Conservation (phyloP, 495 filamentous ascomycete genomes). For the Lepidopterella palustris region DNA sequence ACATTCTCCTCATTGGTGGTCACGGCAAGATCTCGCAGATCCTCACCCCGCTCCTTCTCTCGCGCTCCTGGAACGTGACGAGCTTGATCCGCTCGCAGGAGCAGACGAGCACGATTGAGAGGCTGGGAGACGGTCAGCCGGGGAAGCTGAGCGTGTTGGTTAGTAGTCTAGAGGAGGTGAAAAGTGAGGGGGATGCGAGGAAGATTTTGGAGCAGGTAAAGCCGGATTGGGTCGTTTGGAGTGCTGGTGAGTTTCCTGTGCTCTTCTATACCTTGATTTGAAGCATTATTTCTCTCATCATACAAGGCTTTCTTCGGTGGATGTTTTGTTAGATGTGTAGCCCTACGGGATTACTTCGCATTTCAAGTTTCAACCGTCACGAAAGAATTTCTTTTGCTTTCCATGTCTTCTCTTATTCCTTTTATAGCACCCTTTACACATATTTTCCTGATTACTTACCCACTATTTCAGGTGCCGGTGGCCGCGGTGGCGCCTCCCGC, state of each 20-base stretch:
- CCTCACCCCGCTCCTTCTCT: constrained; percentile 69
- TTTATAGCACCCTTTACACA: too few species aligned
- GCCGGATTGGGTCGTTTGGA: constrained; percentile 71
- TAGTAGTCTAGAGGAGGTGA: constrained; percentile 63
- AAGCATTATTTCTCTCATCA: too few species aligned
- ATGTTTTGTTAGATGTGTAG: too few species aligned
- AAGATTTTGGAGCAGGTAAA: constrained; percentile 52
- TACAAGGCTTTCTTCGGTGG: too few species aligned
- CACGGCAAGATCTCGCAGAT: constrained; percentile 73
- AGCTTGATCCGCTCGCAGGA: constrained; percentile 67
- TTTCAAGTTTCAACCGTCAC: neutral
- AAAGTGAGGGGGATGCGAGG: constrained; percentile 54
- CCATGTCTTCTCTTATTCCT: too few species aligned
- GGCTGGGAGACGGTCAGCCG: constrained; percentile 47
- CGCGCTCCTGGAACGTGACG: constrained; percentile 66
- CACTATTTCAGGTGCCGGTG: constrained; percentile 60
- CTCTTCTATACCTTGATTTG: neutral
- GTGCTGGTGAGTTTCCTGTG: constrained; percentile 51
- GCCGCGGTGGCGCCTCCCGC: constrained; percentile 60
- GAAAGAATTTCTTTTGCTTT: neutral
- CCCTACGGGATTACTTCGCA: too few species aligned
- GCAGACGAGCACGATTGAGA: constrained; percentile 57
- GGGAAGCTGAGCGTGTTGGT: constrained; percentile 57
- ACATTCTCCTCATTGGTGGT: constrained; percentile 68
- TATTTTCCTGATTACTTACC: too few species aligned